Conservation (phyloP, 208 protist species). For the Trypanosoma congolense region DNA sequence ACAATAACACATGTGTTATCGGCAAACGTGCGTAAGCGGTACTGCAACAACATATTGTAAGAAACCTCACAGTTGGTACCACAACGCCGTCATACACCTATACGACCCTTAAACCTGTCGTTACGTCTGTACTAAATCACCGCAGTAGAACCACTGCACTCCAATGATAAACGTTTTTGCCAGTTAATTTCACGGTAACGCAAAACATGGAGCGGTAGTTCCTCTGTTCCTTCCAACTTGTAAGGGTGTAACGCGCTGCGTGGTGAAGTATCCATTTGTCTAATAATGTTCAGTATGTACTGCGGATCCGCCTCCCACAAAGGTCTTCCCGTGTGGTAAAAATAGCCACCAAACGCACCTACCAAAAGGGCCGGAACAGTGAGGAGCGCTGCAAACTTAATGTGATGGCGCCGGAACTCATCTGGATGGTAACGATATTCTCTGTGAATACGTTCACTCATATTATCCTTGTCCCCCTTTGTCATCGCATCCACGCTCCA, state of each 20-base stretch:
- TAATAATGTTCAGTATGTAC: constrained; percentile 63
- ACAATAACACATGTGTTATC: no score
- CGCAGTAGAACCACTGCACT: neutral
- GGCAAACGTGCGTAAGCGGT: no score
- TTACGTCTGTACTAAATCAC: no score
- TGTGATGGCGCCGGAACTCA: constrained; percentile 48
- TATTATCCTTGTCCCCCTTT: constrained; percentile 58
- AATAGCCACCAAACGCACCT: constrained; percentile 42
- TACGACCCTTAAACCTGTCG: no score
- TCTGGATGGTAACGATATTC: constrained; percentile 87
- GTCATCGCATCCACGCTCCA: constrained; percentile 85
- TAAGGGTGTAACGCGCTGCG: constrained; percentile 66
- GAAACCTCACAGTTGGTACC: no score
- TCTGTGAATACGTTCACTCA: constrained; percentile 74
- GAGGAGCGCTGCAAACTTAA: constrained; percentile 44
- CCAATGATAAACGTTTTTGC: constrained; percentile 17
- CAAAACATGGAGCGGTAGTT: constrained; percentile 54
- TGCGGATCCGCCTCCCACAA: constrained; percentile 71
- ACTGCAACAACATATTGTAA: no score
- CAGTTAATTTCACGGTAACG: constrained; percentile 34
- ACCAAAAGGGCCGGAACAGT: constrained; percentile 45
- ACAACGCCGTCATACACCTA: no score
- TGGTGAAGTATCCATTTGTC: constrained; percentile 64
- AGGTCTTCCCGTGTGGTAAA: constrained; percentile 38
- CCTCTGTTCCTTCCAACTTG: constrained; percentile 38